Conservation (phyloP, 768 basidiomycete genomes). For the Fistulinella prunicolor region DNA sequence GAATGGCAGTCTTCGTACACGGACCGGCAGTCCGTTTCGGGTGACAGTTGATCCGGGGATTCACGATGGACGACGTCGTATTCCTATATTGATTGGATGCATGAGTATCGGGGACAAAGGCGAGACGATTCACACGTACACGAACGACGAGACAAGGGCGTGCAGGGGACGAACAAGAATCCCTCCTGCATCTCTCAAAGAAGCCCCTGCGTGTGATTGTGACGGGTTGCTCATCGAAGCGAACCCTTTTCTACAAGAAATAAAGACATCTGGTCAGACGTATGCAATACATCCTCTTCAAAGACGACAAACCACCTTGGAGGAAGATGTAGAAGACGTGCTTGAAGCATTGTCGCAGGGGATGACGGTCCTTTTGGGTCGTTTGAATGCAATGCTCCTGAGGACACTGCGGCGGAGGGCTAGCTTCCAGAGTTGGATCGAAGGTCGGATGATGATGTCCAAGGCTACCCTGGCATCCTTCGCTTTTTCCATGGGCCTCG, state of each 20-base stretch:
- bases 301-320: too few relatives aligned
- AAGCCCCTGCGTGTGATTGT: constrained; percentile 20
- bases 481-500: constrained; percentile 15
- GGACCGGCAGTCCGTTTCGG: constrained; percentile 18
- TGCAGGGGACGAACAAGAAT: constrained; percentile 12
- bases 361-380: constrained; percentile 5
- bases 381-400: constrained; percentile 2
- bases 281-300: too few relatives aligned
- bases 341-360: constrained; percentile 5
- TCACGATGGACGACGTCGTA: neutral
- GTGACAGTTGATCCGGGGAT: neutral
- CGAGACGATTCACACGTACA: constrained; percentile 10
- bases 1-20: constrained; percentile 31
- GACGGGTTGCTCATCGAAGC: constrained; percentile 27
- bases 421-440: constrained; percentile 22
- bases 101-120: neutral
- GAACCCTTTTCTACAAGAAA: constrained; percentile 22
- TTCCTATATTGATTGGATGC: constrained; percentile 16
- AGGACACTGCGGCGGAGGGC: constrained; percentile 5
- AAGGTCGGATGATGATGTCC: constrained; percentile 23
- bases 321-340: constrained; percentile 2
- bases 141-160: constrained; percentile 30
- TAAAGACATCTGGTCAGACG: too few relatives aligned
- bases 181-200: constrained; percentile 13
- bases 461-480: constrained; percentile 16